Evolutionary conservation across 768 basidiomycete genomes (phyloP).

Genomic region (Mycena haematopus): DNA sequence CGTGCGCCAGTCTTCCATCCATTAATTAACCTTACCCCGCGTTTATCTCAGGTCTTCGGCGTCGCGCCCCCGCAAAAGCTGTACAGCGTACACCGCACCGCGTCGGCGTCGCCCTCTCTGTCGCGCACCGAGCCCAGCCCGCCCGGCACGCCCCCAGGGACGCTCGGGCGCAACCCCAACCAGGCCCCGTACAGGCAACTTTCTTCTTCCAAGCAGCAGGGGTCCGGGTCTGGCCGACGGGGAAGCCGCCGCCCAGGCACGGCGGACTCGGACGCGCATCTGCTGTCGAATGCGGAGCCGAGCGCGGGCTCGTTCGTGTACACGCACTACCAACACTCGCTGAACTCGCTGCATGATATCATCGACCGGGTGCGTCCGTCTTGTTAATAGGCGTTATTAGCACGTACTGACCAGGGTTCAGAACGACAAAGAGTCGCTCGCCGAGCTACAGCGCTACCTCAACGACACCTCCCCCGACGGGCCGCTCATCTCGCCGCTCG

Average conservation of each 20-base stretch:
- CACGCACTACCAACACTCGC: slow-evolving; percentile 78
- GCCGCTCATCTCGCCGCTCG: slow-evolving; percentile 34
- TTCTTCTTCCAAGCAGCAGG: slow-evolving; percentile 2
- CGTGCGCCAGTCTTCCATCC: slow-evolving; percentile 22
- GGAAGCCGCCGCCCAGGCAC: slow-evolving; percentile 54
- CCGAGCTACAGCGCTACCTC: slow-evolving; percentile 76
- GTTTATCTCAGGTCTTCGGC: slow-evolving; percentile 72
- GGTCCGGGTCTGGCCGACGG: slow-evolving; percentile 20
- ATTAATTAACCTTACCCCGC: neutral
- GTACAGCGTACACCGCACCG: slow-evolving; percentile 67
- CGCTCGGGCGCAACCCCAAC: slow-evolving; percentile 48
- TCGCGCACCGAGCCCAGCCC: slow-evolving; percentile 1
- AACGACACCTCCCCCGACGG: slow-evolving; percentile 38
- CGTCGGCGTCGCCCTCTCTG: slow-evolving; percentile 39
- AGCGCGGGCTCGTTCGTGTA: slow-evolving; percentile 51
- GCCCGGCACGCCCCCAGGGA: slow-evolving; percentile 7
- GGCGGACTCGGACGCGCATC: slow-evolving; percentile 64
- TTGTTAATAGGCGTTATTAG: neutral
- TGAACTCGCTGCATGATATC: slow-evolving; percentile 82
- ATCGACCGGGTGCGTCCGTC: slow-evolving; percentile 68
- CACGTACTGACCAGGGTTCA: slow-evolving; percentile 35
- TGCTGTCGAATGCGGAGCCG: slow-evolving; percentile 47
- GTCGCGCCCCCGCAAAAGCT: slow-evolving; percentile 79
- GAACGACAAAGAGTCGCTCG: slow-evolving; percentile 80
- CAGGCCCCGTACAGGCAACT: slow-evolving; percentile 49